These are phyloP conservation scores for Hypomontagnella monticulosa DNA, from an alignment of 495 filamentous ascomycete genomes.

Conservation along the genomic window DNA sequence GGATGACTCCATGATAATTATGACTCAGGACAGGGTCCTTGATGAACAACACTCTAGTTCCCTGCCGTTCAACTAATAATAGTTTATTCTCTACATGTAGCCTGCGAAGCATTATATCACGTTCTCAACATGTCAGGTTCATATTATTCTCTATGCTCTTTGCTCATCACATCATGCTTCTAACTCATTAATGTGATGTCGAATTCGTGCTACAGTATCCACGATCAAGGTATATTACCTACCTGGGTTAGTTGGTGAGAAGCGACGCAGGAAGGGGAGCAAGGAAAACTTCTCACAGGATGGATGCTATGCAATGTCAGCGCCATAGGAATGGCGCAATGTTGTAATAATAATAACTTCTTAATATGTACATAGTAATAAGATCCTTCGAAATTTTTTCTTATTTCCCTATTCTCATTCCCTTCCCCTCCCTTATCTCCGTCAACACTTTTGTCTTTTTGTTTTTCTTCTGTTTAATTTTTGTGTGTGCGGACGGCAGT, in stretches of 20 bases:
- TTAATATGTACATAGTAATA: constrained; percentile 13
- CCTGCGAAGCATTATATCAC: constrained; percentile 3
- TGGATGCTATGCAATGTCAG: constrained; percentile 36
- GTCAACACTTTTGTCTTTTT: background rate
- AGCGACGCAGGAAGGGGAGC: background rate
- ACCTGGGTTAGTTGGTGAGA: background rate
- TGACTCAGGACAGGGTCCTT: constrained; percentile 25
- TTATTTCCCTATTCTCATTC: constrained; percentile 10
- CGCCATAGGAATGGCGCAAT: constrained; percentile 27
- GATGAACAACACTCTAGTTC: constrained; percentile 11
- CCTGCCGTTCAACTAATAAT: constrained; percentile 6
- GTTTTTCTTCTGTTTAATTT: constrained; percentile 25
- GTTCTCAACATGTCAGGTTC: background rate
- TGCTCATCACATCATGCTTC: background rate
- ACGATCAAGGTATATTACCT: background rate
- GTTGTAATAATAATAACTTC: constrained; percentile 21
- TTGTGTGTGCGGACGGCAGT: constrained; percentile 29
- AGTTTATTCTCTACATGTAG: background rate
- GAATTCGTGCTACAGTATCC: background rate
- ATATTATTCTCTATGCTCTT: constrained; percentile 1
- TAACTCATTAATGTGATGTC: background rate
- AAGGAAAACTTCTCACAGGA: constrained; percentile 18
- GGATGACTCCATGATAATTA: background rate
- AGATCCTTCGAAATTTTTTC: constrained; percentile 30
- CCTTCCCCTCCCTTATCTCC: background rate